Base-by-base conservation (phyloP, 2,329 filamentous ascomycete genomes). In the Stachybotrys chlorohalonatus region DNA sequence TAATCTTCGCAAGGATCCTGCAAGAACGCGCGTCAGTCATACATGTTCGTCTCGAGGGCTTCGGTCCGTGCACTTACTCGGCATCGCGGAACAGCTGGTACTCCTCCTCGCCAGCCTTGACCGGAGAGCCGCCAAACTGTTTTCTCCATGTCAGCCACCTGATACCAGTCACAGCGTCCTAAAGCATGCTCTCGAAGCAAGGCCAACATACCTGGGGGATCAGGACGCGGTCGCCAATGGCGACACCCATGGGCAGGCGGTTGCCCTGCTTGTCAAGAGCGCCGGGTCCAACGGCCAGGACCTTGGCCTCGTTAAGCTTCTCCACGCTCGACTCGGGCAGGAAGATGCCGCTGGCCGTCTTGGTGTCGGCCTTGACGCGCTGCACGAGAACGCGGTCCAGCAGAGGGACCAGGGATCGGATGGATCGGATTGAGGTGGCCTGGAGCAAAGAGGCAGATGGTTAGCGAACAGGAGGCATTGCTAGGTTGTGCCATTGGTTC, bases 1-100 rank as follows among this genome's bases (percentile, higher is more conserved):
- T 96, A 83, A 99, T 96, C 87, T 97, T 99, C 73, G 94, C 94
- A 58, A 99, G 85, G 64, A 99, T 90, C 74, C 93, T 96, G 66
- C 31, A 52, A 13, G 39, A 45, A 11, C 30, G 31, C 11, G 30
- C 30, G 57, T 68, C 32, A 61, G 62, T 54, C 46, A 47, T 8
- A 13, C 11, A 47, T 11, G n/a, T 47, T n/a, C 17, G 15, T 11
- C 11, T 11, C n/a, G 31, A 31, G 48, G 31, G 17, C 8, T 11
- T 15, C 13, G 48, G 17, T 48, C 47, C 24, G 47, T 15, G 36
- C 31, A 87, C 92, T 77, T 86, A 97, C 93, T 99, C 94, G 79
- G 91, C 89, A 76, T 99, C 94, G 68, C 94, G 84, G 87, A 96
- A 99, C 61, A 99, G 85, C 60, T 88, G 85, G 80, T 84, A 97